Evolutionary conservation across 2,329 filamentous ascomycete species (phyloP), one percentile per base, ranked within the genome.

Genomic region (Aspergillus aculeatus): DNA sequence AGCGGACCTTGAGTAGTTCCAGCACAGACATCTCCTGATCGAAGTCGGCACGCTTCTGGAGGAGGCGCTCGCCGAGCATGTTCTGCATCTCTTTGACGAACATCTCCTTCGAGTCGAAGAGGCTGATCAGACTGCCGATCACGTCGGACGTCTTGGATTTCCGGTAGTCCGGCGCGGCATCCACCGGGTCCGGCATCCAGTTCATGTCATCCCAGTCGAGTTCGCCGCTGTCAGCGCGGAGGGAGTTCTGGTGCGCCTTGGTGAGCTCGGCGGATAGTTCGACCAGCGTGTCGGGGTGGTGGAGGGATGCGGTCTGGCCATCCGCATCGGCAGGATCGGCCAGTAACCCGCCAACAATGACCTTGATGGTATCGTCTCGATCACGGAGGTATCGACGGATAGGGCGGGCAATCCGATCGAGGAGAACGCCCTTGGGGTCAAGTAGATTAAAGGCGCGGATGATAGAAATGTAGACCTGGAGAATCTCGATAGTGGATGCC

Each of bases 51-150:
- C 89, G 88, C 50, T 85, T 86, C 59, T 81, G 80, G 19, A 88
- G 77, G 3, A 99, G 79, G 50, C 93, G 88, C 63, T 96, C 91
- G 5, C 90, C 91, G n/a, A 99, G 84, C 48, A 96, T 91, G 56
- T 84, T 87, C 71, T 96, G 92, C 63, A 99, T 89, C 73, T 98
- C 94, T 67, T 92, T 96, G 75, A 97, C 95, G 71, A 98, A 98
- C 50, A 89, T 85, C 54, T 97, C 94, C 66, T 93, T 91, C 19
- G 90, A 89, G 12, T 96, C 94, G 66, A 96, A 90, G 0, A 96
- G 86, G 60, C 87, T 89, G 66, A 98, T 90, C 48, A 99, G 81
- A 55, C 92, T 96, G 55, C 92, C 92, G 59, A 98, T 92, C 12
- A 98, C 89, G 74, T 99, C 95, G 64, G 93, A 90, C 48, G 87